Evolutionary conservation across 345 rosid species (phyloP), one percentile per base, ranked within the genome.

Genomic region (Pugionium dolabratum): DNA sequence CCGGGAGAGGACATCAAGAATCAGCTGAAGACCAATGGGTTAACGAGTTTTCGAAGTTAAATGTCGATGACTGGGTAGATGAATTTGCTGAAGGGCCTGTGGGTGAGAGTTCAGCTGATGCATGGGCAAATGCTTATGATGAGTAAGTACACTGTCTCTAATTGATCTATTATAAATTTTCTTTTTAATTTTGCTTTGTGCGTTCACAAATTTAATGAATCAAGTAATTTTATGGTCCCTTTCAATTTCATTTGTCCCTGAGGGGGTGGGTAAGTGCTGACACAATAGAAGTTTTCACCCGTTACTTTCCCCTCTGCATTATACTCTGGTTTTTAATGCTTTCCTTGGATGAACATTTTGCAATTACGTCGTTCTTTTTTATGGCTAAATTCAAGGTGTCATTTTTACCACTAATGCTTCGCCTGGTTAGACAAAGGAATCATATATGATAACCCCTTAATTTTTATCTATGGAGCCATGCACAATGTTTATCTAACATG

Each of bases 71-170:
- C 78, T 95, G 99, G 99, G 83, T 50, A 11, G 99, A 95, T 54
- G 99, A 95, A 80, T 95, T 88, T 78, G 93, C 78, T 47, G 95
- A 88, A 67, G 89, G 87, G 69, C 80, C 84, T 54, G 63, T 78
- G 37, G 95, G 84, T 54, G 95, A 80, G 41, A 77, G 70, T 78
- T 73, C 90, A 27, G 76, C 84, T 63, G 95, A 87, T 82, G 78
- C 59, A 62, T 95, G 99, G 99, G 93, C 89, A 71, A 85, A 82
- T 78, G 90, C 95, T 39, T 95, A 89, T 72, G 96, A 89, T 63
- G 97, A 89, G 97, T 95, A 79, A 85, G 97, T 85, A 46, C 49
- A 11, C 7, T 55, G n/a, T 39, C 37, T 50, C 31, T 48, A 25
- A 27, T 35, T 44, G 42, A 65, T 66, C 33, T 57, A 40, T 72